Evolutionary conservation across 768 basidiomycete species (phyloP).

Genomic region (Naganishia vaughanmartiniae): DNA sequence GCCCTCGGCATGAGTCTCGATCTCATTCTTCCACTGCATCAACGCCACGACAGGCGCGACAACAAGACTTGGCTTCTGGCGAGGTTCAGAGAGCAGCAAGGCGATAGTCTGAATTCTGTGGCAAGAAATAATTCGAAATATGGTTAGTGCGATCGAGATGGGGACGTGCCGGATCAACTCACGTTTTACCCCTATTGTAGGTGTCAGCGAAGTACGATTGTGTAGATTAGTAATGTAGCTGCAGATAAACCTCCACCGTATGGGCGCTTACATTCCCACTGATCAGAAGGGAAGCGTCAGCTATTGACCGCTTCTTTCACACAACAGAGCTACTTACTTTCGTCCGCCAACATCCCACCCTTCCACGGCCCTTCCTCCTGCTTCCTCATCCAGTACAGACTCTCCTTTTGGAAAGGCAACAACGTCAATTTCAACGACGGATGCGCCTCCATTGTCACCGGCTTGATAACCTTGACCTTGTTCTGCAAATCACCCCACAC

Average conservation of each 20-base stretch:
- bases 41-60: slow-evolving; percentile 67
- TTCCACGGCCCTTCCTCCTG: slow-evolving; percentile 84
- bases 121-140: neutral
- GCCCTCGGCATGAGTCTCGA: slow-evolving; percentile 76
- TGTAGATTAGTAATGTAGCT: neutral
- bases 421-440: slow-evolving; percentile 76
- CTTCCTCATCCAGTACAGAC: slow-evolving; percentile 90
- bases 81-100: slow-evolving; percentile 70
- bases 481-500: slow-evolving; percentile 84
- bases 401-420: slow-evolving; percentile 92
- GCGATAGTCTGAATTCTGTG: slow-evolving; percentile 90
- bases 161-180: slow-evolving; percentile 29
- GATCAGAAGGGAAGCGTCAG: neutral
- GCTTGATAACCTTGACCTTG: slow-evolving; percentile 62
- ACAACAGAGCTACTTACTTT: slow-evolving; percentile 56
- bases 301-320: neutral
- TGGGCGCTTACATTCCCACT: slow-evolving; percentile 60
- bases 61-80: slow-evolving; percentile 78
- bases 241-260: neutral
- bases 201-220: neutral
- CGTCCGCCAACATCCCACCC: slow-evolving; percentile 81
- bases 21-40: slow-evolving; percentile 90
- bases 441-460: slow-evolving; percentile 74
- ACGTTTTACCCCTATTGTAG: slow-evolving; percentile 46
- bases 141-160: slow-evolving; percentile 20